Evolutionary conservation across 1,139 yeast genomes (phyloP).

Genomic region (Kurtzmaniella quercitrusa): DNA sequence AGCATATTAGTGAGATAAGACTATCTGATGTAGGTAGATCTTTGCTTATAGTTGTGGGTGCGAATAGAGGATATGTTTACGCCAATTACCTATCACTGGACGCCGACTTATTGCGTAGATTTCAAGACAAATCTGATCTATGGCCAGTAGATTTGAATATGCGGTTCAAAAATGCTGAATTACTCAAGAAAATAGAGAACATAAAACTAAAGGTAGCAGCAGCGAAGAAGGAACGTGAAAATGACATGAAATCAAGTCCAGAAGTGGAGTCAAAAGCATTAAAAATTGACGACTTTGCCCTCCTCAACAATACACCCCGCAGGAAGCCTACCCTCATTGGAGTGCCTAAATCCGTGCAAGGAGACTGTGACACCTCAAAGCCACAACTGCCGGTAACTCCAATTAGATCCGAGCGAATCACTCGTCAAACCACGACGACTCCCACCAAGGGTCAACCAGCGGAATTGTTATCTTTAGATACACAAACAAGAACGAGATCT

Average conservation of each 20-base stretch:
- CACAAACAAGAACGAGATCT: neutral
- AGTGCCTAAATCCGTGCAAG: too few relatives aligned
- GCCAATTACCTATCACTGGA: conserved; percentile 11
- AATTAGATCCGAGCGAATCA: neutral
- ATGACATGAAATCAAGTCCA: neutral
- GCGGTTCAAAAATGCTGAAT: conserved; percentile 8
- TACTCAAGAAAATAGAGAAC: conserved; percentile 8
- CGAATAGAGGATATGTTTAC: conserved; percentile 11
- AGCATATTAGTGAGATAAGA: conserved; percentile 8
- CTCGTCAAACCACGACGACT: neutral
- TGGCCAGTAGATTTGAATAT: conserved; percentile 10
- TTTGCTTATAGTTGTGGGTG: conserved; percentile 10
- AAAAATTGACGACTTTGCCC: neutral
- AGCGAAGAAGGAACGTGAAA: neutral
- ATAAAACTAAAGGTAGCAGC: neutral
- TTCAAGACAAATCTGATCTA: conserved; percentile 5
- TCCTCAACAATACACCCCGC: neutral
- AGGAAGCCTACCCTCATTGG: neutral
- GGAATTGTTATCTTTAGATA: conserved; percentile 2
- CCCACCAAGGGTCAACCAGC: neutral
- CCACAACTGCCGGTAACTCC: too few relatives aligned
- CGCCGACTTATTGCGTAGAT: conserved; percentile 7
- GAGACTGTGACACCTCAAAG: too few relatives aligned
- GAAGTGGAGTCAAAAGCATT: neutral
- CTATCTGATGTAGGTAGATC: conserved; percentile 9